Conservation (phyloP, 164 flowering plant species). For the Saururus chinensis region DNA sequence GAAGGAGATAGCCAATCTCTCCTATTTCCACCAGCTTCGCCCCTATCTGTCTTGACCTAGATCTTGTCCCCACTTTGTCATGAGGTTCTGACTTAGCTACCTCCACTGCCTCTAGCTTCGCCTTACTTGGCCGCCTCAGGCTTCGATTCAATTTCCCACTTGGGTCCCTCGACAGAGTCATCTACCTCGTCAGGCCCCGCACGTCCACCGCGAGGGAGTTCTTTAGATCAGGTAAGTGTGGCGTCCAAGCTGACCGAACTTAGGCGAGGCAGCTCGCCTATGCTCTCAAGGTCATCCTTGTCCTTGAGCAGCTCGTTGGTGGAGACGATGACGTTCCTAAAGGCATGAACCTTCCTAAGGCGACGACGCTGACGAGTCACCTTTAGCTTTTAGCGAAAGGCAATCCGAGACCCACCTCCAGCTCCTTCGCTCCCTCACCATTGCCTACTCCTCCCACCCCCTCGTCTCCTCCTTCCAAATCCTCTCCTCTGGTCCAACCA, state of each 20-base stretch:
- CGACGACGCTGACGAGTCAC: neutral
- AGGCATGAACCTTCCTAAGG: neutral
- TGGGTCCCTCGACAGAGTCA: no score
- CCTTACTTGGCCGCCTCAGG: neutral
- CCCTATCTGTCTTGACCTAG: neutral
- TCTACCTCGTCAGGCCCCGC: no score
- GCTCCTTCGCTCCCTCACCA: slow-evolving; percentile 55
- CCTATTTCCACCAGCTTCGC: neutral
- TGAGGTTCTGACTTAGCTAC: no score
- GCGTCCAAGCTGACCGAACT: neutral
- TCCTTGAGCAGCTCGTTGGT: no score
- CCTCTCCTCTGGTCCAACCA: slow-evolving; percentile 78
- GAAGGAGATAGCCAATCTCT: no score
- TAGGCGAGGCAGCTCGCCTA: no score
- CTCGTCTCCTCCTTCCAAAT: slow-evolving; percentile 49
- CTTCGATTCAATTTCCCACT: no score
- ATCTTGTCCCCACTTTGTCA: neutral
- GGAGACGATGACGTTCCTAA: neutral
- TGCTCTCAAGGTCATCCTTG: no score
- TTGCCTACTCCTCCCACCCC: slow-evolving; percentile 51
- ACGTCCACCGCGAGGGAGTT: no score
- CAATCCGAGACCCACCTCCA: slow-evolving; percentile 55
- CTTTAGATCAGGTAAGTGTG: neutral
- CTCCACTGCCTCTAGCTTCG: neutral
- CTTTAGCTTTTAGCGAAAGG: neutral